Evolutionary conservation across 192 early-diverging fungal genomes (phyloP), one percentile per base, ranked within the genome.

Genomic region (Mortierella claussenii): DNA sequence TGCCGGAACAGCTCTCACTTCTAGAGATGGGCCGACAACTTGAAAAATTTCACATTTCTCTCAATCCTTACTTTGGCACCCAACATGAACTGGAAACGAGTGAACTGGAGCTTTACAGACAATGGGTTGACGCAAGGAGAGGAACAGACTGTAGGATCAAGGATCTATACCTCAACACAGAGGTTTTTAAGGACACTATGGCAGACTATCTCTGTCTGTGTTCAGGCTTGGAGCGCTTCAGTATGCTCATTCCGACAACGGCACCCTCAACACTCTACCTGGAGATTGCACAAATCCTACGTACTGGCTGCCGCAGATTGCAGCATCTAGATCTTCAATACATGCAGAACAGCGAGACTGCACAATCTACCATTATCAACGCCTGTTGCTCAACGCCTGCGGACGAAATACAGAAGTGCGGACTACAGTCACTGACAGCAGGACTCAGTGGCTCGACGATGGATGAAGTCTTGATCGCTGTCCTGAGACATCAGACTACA

Each of bases 131-230:
- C 1, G 27, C 12, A 4, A 58, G 44, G 40, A 31, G 31, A 15
- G 3, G 18, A 3, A n/a, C 23, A 11, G 26, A 46, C 6, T 13
- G 56, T 27, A 58, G 23, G 56, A 58, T 58, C 42, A 58, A 58
- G 18, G 56, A 58, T 28, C 18, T 58, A 27, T 30, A 4, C n/a
- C 37, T 58, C 37, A 46, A 45, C 9, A 58, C 56, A 8, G 56
- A 58, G 43, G 7, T 30, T 1, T 43, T 45, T 46, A 28, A 1
- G 18, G 9, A 10, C 9, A 26, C 46, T 27, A 45, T 58, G 43
- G 7, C 23, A 9, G 56, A 58, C 18, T 58, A 46, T 18, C 4
- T 58, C 26, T 2, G 28, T 13, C 42, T 40, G 10, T 58, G 56
- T n/a, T 13, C 43, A 40, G 20, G 27, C 7, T 18, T 58, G 15